Percentiles rank a stretch among this genome's conserved stretches.
phyloP scores from a whole-genome alignment of 2,329 filamentous ascomycete species.

The Thelonectria rubi region DNA sequence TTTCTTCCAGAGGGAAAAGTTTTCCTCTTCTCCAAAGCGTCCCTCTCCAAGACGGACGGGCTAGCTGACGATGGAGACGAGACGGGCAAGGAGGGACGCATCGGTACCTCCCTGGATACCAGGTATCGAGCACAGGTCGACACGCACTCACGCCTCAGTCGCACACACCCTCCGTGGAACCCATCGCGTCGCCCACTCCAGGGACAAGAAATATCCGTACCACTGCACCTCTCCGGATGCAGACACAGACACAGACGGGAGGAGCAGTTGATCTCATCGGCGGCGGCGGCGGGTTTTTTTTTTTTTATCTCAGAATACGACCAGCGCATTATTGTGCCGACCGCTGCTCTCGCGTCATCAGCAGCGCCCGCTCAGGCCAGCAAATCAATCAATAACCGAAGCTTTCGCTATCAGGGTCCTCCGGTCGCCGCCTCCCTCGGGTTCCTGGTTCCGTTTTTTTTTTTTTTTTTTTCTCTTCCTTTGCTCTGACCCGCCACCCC shows the following conservation, averaged over 20 bases:
- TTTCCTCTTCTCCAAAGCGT: background rate
- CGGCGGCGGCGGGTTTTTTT: background rate
- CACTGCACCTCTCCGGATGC: background rate
- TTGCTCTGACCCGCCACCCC: no score
- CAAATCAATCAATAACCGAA: slow-evolving; percentile 27
- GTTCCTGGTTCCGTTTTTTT: slow-evolving; percentile 17
- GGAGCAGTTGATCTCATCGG: background rate
- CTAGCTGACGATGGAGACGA: background rate
- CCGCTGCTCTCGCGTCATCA: background rate
- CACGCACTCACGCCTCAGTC: slow-evolving; percentile 7
- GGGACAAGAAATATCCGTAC: background rate
- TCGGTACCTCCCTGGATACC: background rate
- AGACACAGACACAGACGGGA: background rate
- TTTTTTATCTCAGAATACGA: background rate
- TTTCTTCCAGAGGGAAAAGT: slow-evolving; percentile 4
- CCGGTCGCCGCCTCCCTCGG: slow-evolving; percentile 7
- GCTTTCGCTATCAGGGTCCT: slow-evolving; percentile 32
- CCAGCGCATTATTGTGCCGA: slow-evolving; percentile 2
- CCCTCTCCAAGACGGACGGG: background rate
- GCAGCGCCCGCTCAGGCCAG: slow-evolving; percentile 10
- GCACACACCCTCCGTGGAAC: background rate
- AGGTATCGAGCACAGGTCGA: background rate
- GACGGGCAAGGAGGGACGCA: slow-evolving; percentile 2
- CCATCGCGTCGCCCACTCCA: background rate
- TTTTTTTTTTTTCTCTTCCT: no score